Base-by-base conservation (phyloP, 257 asterid genomes). In the Plantago ovata region DNA sequence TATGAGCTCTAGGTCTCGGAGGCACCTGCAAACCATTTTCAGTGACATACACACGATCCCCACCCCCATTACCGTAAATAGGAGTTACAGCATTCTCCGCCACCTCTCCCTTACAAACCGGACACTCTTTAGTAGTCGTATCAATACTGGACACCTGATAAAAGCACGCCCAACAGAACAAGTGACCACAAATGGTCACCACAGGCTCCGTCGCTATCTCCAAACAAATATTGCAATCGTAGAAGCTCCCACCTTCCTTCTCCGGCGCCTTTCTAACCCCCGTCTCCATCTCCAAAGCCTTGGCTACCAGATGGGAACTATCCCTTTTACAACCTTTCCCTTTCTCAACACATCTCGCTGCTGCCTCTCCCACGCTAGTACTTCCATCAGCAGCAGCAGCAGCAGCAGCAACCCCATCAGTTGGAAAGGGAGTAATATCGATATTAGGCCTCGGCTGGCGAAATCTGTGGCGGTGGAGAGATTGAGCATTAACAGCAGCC, bases 291-390 rank as follows among this genome's bases (percentile, higher is more conserved):
- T 75, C 90, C 69, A 88, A 72, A 1, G 96, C 95, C 74, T 66
- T 79, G 7, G 96, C 92, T 13, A 91, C 94, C 83, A 92, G 72
- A 72, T 71, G 81, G 40, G 85, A 74, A 66, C 91, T 85, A 53
- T 84, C 91, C 75, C 90, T 77, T 59, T 84, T 84, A 77, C 81
- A 76, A 14, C 90, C 83, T 54, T 64, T 76, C 32, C 79, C 92
- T 45, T 75, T 69, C 58, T 71, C 82, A 10, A 38, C 49, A 20
- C 42, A 60, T 3, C 60, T 54, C 18, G 15, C 60, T 7, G 15
- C 60, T 7, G 36, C 5, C 19, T 19, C 36, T 21, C 62, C 71
- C 41, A 16, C 28, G 50, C 20, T 46, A 52, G 11, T 65, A 20
- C 33, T 74, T 42, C 70, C 82, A 41, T 49, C 66, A 62, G 44